These are phyloP conservation scores for Emmonsia crescens DNA, from an alignment of 2,329 filamentous ascomycete genomes.

Conservation along the genomic window DNA sequence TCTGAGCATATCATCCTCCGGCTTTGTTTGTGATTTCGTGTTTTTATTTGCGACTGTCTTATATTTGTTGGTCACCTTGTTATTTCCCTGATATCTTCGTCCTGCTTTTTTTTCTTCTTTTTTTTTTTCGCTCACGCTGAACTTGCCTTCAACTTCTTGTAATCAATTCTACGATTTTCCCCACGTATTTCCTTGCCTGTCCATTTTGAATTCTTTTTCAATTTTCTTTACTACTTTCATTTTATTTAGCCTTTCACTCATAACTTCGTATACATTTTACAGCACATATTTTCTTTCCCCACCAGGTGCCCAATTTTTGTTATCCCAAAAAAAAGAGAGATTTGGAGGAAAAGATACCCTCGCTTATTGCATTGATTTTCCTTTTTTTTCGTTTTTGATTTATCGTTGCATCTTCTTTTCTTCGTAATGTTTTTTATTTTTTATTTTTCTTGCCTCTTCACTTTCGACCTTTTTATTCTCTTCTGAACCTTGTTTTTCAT, in stretches of 20 bases:
- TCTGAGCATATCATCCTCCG: neutral
- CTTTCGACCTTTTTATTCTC: neutral
- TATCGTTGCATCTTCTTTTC: neutral
- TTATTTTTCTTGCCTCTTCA: neutral
- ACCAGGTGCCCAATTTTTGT: neutral
- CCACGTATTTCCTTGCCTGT: neutral
- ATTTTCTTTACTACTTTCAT: neutral
- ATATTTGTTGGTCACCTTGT: slow-evolving; percentile 1
- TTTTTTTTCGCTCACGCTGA: neutral
- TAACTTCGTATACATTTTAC: neutral
- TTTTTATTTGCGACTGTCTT: neutral
- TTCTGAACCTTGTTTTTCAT: neutral
- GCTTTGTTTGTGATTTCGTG: slow-evolving; percentile 1
- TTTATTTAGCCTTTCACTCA: neutral
- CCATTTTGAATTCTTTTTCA: too few species aligned
- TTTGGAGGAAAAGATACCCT: slow-evolving; percentile 8
- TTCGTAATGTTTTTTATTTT: neutral
- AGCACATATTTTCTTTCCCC: neutral
- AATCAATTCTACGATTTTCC: neutral
- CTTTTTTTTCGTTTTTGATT: neutral
- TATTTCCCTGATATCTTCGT: neutral
- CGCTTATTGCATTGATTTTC: slow-evolving; percentile 4
- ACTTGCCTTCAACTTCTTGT: neutral
- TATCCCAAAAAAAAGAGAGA: neutral
- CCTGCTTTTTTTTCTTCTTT: neutral